Evolutionary conservation across 2,329 filamentous ascomycete species (phyloP).

Genomic region (Cladosporium sp.): DNA sequence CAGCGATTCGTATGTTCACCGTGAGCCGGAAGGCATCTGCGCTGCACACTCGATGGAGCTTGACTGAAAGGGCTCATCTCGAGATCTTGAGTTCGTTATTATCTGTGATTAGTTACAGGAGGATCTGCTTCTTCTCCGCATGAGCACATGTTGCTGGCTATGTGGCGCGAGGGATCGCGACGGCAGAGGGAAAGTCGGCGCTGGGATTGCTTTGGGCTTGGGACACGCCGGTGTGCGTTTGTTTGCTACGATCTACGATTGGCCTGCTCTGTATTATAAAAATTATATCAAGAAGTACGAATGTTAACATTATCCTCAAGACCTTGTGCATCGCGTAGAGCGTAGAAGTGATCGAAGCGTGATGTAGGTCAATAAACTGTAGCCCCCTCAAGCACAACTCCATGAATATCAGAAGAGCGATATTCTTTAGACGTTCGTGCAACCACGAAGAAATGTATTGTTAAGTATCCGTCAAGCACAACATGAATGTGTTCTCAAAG

Average conservation of each 20-base stretch:
- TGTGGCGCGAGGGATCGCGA: slow-evolving; percentile 1
- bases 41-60: slow-evolving; percentile 37
- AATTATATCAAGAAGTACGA: slow-evolving; percentile 18
- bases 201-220: neutral
- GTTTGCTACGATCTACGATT: slow-evolving; percentile 17
- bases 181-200: neutral
- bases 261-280: slow-evolving; percentile 23
- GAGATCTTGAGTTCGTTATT: neutral
- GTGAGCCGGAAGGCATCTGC: slow-evolving; percentile 26
- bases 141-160: neutral
- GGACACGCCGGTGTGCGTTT: slow-evolving; percentile 12
- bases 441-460: neutral
- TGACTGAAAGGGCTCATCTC: slow-evolving; percentile 24
- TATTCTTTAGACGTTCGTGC: neutral
- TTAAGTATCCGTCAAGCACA: neutral
- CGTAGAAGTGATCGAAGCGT: neutral
- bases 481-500: neutral
- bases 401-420: neutral
- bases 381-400: neutral
- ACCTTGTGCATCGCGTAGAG: neutral
- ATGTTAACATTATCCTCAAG: slow-evolving; percentile 5
- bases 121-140: neutral
- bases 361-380: neutral
- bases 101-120: slow-evolving; percentile 2
- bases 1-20: neutral